These are phyloP conservation scores for Penium margaritaceum DNA, from an alignment of 139 green algal species.

Conservation along the genomic window DNA sequence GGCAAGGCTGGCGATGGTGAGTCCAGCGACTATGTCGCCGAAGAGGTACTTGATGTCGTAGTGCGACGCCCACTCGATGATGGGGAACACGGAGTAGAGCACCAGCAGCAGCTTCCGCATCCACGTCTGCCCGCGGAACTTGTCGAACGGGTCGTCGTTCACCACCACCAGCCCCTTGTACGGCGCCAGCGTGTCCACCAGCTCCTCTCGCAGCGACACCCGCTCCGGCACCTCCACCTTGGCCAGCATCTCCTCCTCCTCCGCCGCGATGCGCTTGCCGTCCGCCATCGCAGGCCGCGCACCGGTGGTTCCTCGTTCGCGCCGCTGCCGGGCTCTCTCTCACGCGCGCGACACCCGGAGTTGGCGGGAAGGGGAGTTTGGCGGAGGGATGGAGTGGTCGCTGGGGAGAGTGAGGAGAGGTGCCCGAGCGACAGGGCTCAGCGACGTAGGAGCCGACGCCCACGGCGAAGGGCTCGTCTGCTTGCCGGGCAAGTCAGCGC, in stretches of 20 bases:
- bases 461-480: too few species aligned
- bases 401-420: too few species aligned
- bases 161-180: conserved; percentile 8
- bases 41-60: conserved; percentile 30
- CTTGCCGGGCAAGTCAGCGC: too few species aligned
- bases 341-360: too few species aligned
- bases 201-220: background rate
- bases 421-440: too few species aligned
- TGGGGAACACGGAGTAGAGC: conserved; percentile 16
- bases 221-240: background rate
- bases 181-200: background rate
- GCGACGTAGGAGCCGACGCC: too few species aligned
- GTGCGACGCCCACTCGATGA: conserved; percentile 7
- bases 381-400: too few species aligned
- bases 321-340: too few species aligned
- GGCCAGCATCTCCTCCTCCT: background rate
- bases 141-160: conserved; percentile 20
- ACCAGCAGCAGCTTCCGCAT: conserved; percentile 3
- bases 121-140: conserved; percentile 17
- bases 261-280: background rate
- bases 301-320: too few species aligned
- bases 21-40: conserved; percentile 31
- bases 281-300: too few species aligned
- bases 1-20: conserved; percentile 39
- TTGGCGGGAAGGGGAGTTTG: too few species aligned